These are phyloP conservation scores for Inonotus obliquus DNA, from an alignment of 1,284 basidiomycete genomes.

Conservation along the genomic window DNA sequence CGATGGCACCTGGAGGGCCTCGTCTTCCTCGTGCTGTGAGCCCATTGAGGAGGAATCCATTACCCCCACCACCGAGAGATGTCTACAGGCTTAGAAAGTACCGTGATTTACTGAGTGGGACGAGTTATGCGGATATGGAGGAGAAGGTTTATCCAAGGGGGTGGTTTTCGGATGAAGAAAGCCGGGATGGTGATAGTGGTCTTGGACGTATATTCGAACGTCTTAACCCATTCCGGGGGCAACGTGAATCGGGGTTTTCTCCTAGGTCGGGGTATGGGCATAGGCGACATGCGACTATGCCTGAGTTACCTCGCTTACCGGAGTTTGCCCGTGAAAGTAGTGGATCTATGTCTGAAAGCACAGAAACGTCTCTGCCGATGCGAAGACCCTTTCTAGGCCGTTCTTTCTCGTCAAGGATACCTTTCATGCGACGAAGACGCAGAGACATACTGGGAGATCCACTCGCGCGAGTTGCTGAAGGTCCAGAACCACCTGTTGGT, in stretches of 20 bases:
- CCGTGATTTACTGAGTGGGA: conserved; percentile 9
- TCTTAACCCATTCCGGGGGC: conserved; percentile 14
- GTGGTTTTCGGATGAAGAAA: conserved; percentile 13
- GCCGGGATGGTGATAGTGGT: neutral
- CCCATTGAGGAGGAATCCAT: conserved; percentile 9
- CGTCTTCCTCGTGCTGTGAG: neutral
- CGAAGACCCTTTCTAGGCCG: conserved; percentile 1
- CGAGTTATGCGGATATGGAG: conserved; percentile 5
- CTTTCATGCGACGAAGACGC: conserved; percentile 2
- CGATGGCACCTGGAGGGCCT: conserved; percentile 5
- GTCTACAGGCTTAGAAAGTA: conserved; percentile 15
- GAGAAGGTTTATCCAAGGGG: conserved; percentile 13
- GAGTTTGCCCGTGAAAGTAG: neutral
- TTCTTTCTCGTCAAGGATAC: neutral
- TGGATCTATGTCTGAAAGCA: neutral
- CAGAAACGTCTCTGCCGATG: neutral
- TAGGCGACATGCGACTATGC: conserved; percentile 12
- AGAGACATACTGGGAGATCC: neutral
- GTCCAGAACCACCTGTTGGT: conserved; percentile 1
- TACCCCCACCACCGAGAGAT: conserved; percentile 14
- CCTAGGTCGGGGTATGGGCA: no score
- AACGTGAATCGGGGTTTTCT: neutral
- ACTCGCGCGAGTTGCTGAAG: neutral
- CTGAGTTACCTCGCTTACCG: neutral
- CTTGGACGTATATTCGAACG: conserved; percentile 10